phyloP scores from a whole-genome alignment of 2,329 filamentous ascomycete genomes.

The Fusarium dlaminii region DNA sequence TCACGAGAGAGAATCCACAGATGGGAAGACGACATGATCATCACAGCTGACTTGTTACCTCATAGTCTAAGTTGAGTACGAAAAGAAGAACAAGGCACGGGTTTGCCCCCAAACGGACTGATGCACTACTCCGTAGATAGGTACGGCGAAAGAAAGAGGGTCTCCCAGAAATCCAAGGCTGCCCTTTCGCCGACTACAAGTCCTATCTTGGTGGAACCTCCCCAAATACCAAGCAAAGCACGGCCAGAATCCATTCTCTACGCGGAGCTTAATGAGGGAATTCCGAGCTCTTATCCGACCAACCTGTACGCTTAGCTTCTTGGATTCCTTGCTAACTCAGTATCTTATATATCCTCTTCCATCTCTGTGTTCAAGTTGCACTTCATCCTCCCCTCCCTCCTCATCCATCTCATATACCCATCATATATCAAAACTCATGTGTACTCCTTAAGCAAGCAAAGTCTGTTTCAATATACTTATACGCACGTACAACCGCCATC shows the following conservation, averaged over 20 bases:
- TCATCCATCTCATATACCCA: not conserved
- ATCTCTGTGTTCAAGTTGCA: constrained; percentile 1
- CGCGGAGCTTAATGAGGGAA: constrained; percentile 36
- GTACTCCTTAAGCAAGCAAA: constrained; percentile 6
- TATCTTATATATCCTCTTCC: constrained; percentile 30
- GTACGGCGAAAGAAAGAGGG: constrained; percentile 9
- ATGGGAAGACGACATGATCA: constrained; percentile 1
- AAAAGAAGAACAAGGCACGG: constrained; percentile 10
- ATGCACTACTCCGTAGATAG: not conserved
- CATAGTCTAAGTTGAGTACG: not conserved
- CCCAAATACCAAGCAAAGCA: constrained; percentile 16
- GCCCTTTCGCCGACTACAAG: constrained; percentile 15
- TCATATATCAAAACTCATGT: not conserved
- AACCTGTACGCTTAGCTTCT: not conserved
- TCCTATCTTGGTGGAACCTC: constrained; percentile 19
- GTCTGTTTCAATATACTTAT: not conserved
- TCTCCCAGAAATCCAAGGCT: constrained; percentile 28
- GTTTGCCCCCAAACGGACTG: constrained; percentile 20
- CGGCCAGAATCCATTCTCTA: constrained; percentile 1
- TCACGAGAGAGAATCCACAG: not conserved
- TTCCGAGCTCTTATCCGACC: constrained; percentile 27
- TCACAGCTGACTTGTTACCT: not conserved
- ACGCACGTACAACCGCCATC: not conserved
- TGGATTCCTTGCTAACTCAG: constrained; percentile 21
- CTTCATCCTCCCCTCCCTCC: constrained; percentile 2